Evolutionary conservation across 805 yeast genomes (phyloP).

Genomic region (Wickerhamomyces chambardii): DNA sequence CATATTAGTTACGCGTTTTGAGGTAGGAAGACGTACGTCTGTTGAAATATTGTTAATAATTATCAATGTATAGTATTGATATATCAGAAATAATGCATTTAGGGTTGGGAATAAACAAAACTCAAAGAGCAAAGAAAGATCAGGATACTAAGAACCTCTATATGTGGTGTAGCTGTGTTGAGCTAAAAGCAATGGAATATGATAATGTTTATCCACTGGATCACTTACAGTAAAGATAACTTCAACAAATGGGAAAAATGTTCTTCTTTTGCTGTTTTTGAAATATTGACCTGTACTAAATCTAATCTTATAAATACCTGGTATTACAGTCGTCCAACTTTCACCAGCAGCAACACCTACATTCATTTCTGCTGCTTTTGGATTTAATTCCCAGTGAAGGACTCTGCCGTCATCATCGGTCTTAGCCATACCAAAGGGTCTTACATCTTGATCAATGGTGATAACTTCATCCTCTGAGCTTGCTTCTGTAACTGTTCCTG

Average conservation of each 20-base stretch:
- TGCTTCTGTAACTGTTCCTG: not conserved
- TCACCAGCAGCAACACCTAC: conserved; percentile 22
- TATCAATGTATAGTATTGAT: too few species aligned
- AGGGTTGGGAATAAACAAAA: too few species aligned
- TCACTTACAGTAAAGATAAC: conserved; percentile 58
- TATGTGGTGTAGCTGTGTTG: conserved; percentile 88
- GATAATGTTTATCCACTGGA: conserved; percentile 77
- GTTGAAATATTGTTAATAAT: too few species aligned
- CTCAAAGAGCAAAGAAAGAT: too few species aligned
- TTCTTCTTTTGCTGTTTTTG: conserved; percentile 19
- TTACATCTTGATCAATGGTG: conserved; percentile 18
- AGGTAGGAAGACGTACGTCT: too few species aligned
- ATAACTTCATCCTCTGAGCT: conserved; percentile 15
- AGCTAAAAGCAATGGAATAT: conserved; percentile 77
- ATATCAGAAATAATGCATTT: too few species aligned
- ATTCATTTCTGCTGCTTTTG: conserved; percentile 16
- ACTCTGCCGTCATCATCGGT: conserved; percentile 84
- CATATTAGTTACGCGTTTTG: too few species aligned
- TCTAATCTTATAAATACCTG: conserved; percentile 69
- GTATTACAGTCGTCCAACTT: conserved; percentile 36
- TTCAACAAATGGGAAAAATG: conserved; percentile 86
- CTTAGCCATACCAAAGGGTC: conserved; percentile 54
- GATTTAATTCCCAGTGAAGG: conserved; percentile 50
- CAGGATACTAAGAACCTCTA: conserved; percentile 53
- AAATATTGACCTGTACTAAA: conserved; percentile 72